A percentile compares a stretch with the other conserved stretches of the same genome.
Evolutionary conservation across 495 filamentous ascomycete genomes (phyloP).

Genomic region (Aspergillus heteromorphus): DNA sequence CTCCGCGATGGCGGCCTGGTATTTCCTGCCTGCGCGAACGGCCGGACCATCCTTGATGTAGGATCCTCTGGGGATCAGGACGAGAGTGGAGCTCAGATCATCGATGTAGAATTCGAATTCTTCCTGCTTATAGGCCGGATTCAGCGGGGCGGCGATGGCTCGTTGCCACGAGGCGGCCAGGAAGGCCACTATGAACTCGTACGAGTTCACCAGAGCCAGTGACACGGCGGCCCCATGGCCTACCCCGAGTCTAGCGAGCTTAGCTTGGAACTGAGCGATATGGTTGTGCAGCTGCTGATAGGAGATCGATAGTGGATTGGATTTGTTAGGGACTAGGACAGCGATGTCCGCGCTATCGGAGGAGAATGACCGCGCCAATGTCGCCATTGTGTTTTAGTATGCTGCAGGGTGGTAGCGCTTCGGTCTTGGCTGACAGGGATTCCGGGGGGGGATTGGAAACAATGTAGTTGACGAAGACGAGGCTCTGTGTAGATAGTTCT

Average conservation of each 20-base stretch:
- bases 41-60: conserved; percentile 57
- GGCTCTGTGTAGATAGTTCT: background rate
- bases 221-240: conserved; percentile 60
- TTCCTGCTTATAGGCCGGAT: conserved; percentile 77
- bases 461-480: background rate
- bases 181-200: conserved; percentile 78
- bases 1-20: conserved; percentile 73
- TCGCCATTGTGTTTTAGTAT: conserved; percentile 31
- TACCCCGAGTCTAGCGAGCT: conserved; percentile 67
- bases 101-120: conserved; percentile 90
- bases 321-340: conserved; percentile 61
- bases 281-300: conserved; percentile 58
- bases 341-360: conserved; percentile 42
- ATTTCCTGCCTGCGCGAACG: conserved; percentile 67
- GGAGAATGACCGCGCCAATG: conserved; percentile 41
- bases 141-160: conserved; percentile 72
- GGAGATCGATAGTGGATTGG: conserved; percentile 53
- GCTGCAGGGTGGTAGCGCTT: conserved; percentile 1
- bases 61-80: conserved; percentile 65
- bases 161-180: conserved; percentile 72
- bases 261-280: conserved; percentile 60
- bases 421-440: conserved; percentile 11
- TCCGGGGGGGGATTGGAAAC: background rate
- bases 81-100: conserved; percentile 69
- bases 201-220: conserved; percentile 71